Percentiles rank a stretch among this genome's conserved stretches.
These are phyloP conservation scores for Candida sp. DNA, from an alignment of 1,139 yeast genomes.

Conservation along the genomic window DNA sequence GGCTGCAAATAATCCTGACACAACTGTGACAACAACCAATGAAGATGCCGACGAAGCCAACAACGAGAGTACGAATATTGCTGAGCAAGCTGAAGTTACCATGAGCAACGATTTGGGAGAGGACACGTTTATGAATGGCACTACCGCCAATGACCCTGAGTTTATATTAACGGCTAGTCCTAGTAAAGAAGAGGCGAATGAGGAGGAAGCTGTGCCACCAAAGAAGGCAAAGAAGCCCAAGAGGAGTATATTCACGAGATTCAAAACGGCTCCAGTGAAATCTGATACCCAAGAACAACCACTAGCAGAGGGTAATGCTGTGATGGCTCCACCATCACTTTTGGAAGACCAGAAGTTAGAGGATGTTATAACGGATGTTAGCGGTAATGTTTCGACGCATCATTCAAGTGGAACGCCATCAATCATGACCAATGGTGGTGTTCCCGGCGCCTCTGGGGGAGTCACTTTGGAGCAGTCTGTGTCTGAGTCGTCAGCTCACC, in stretches of 20 bases:
- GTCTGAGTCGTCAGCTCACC: slow-evolving; percentile 17
- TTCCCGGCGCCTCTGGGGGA: slow-evolving; percentile 1
- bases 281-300: slow-evolving; percentile 10
- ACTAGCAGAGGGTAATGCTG: slow-evolving; percentile 2
- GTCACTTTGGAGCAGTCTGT: slow-evolving; percentile 13
- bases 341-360: slow-evolving; percentile 8
- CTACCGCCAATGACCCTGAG: slow-evolving; percentile 14
- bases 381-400: slow-evolving; percentile 15
- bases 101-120: slow-evolving; percentile 7
- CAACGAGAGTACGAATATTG: slow-evolving; percentile 4
- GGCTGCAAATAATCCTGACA: slow-evolving; percentile 1
- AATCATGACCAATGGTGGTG: slow-evolving; percentile 20
- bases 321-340: not conserved
- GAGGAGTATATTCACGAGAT: slow-evolving; percentile 45
- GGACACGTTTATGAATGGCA: slow-evolving; percentile 6
- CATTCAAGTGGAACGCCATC: slow-evolving; percentile 31
- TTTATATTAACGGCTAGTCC: slow-evolving; percentile 23
- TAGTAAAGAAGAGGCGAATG: slow-evolving; percentile 26
- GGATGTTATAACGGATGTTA: slow-evolving; percentile 16
- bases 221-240: slow-evolving; percentile 38
- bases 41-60: slow-evolving; percentile 7
- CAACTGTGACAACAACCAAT: not conserved
- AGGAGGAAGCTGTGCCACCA: slow-evolving; percentile 19
- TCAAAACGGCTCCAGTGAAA: slow-evolving; percentile 34
- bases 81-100: slow-evolving; percentile 11